phyloP scores from a whole-genome alignment of 345 rosid species.

The Citrus maxima region DNA sequence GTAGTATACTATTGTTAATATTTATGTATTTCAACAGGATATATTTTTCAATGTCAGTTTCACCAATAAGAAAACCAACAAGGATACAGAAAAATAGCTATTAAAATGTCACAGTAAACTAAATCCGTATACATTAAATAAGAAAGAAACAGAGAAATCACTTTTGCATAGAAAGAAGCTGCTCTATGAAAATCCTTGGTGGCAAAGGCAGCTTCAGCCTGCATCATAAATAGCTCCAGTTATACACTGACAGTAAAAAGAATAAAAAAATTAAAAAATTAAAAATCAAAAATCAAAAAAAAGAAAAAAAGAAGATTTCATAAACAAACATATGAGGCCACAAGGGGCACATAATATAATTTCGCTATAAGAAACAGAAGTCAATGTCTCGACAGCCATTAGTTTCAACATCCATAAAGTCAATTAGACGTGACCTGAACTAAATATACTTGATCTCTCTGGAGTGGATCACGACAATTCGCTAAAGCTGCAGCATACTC shows the following conservation, averaged over 20 bases:
- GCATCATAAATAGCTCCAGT: constrained; percentile 39
- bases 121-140: constrained; percentile 3
- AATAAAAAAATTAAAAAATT: too few species aligned
- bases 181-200: constrained; percentile 87
- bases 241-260: constrained; percentile 14
- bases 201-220: constrained; percentile 93
- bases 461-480: constrained; percentile 83
- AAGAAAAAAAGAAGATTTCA: constrained; percentile 6
- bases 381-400: constrained; percentile 7
- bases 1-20: neutral
- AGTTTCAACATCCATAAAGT: neutral
- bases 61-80: neutral
- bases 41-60: neutral
- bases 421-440: constrained; percentile 66
- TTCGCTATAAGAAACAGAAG: neutral
- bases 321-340: neutral
- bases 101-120: constrained; percentile 1
- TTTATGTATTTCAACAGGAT: neutral
- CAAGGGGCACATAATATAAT: neutral
- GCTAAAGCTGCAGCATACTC: constrained; percentile 95
- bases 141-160: constrained; percentile 28
- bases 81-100: neutral
- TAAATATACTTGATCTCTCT: constrained; percentile 94
- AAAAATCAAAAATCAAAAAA: neutral
- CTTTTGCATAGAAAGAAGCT: constrained; percentile 96